phyloP scores from a whole-genome alignment of 1,139 yeast genomes.

The Yamadazyma sp. region DNA sequence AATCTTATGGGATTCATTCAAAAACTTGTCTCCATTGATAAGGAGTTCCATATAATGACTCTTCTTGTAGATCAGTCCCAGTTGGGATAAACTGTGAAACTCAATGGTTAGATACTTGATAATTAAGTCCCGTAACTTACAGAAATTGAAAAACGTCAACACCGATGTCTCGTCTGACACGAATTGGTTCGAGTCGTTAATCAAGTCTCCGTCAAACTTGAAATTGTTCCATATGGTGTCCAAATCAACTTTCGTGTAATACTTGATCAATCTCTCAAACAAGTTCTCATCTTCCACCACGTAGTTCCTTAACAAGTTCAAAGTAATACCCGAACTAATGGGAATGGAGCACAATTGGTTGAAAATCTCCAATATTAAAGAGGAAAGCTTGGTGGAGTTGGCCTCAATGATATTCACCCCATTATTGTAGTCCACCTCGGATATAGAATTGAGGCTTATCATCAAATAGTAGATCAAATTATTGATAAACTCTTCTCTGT shows the following conservation, averaged over 20 bases:
- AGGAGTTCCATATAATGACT: slow-evolving; percentile 54
- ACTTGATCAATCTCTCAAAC: slow-evolving; percentile 50
- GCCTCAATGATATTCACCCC: slow-evolving; percentile 44
- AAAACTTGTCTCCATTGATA: slow-evolving; percentile 46
- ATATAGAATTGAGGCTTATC: slow-evolving; percentile 44
- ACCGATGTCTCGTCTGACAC: slow-evolving; percentile 36
- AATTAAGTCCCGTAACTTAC: slow-evolving; percentile 59
- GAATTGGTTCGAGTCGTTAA: slow-evolving; percentile 27
- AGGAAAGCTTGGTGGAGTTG: slow-evolving; percentile 57
- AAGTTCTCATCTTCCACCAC: slow-evolving; percentile 32
- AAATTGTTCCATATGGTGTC: slow-evolving; percentile 53
- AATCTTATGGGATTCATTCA: slow-evolving; percentile 59
- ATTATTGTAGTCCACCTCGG: slow-evolving; percentile 36
- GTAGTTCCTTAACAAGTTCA: slow-evolving; percentile 50
- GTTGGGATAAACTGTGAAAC: slow-evolving; percentile 56
- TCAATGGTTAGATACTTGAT: slow-evolving; percentile 73
- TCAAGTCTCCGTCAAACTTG: slow-evolving; percentile 43
- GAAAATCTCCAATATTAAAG: slow-evolving; percentile 59
- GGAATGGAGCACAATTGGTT: slow-evolving; percentile 59
- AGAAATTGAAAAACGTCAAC: slow-evolving; percentile 60
- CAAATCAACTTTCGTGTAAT: slow-evolving; percentile 55
- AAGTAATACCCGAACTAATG: slow-evolving; percentile 50
- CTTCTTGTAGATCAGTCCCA: slow-evolving; percentile 56
- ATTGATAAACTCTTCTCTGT: slow-evolving; percentile 41
- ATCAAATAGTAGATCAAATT: slow-evolving; percentile 52